Base-by-base conservation (phyloP, 495 filamentous ascomycete species). In the Glonium stellatum region DNA sequence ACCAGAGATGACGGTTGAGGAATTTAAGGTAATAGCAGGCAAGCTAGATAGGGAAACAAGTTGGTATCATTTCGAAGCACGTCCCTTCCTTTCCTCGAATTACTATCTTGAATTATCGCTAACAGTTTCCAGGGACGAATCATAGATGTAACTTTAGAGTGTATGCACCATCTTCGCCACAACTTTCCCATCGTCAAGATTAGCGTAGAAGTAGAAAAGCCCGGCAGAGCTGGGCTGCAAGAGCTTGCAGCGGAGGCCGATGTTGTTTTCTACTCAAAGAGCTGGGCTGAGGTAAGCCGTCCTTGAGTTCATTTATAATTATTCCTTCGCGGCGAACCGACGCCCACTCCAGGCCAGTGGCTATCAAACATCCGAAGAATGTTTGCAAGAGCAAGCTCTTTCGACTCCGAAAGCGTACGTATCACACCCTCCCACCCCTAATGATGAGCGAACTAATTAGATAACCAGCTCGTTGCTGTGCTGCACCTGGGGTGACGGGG, bases 1-100 rank as follows among this genome's bases (percentile, higher is more conserved):
- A 15, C 79, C 79, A 0, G 85, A 88, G 67, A 85, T 88, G 82
- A 83, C 75, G 9, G 60, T 71, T 8, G 73, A 71, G 39, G 86
- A 88, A 68, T 86, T 88, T 60, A 48, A 57, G 23, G 35, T 36
- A 15, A 64, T 71, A 35, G 74, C 69, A 23, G 57, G 74, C 50
- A 59, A 64, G 19, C 41, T 78, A 13, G 12, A n/a, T 15, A n/a
- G 23, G 10, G 19, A 22, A 8, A 62, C 68, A n/a, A 69, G 67
- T n/a, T 87, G 83, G 83, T 88, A 81, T 73, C 86, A 90, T 76
- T 90, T 90, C 63, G 86, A 89, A 78, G 86, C 86, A 72, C 6
- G 27, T 31, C 27, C 6, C 27, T 31, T 31, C 6, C 27, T 31
- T 31, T 31, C 18, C 13, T 53, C 13, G 27, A 21, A 53, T 53